These are phyloP conservation scores for Backusella sp. DNA, from an alignment of 192 early-diverging fungal genomes.

Conservation along the genomic window DNA sequence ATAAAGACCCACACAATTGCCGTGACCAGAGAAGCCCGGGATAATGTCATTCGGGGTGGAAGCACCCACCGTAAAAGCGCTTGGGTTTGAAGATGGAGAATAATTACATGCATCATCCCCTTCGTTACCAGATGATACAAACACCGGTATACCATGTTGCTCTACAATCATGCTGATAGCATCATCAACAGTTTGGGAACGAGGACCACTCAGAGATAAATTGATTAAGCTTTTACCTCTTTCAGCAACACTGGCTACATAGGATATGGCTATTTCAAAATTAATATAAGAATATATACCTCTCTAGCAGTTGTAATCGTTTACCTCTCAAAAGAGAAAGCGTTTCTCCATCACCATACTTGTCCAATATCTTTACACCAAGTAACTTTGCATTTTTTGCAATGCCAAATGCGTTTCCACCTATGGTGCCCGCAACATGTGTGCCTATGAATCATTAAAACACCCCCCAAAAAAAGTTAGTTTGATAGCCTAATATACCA, in stretches of 20 bases:
- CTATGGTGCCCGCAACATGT: constrained; percentile 28
- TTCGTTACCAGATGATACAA: constrained; percentile 61
- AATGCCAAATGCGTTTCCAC: constrained; percentile 54
- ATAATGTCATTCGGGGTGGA: constrained; percentile 36
- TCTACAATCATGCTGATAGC: constrained; percentile 28
- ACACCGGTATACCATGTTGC: constrained; percentile 42
- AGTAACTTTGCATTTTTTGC: constrained; percentile 60
- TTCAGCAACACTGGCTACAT: constrained; percentile 18
- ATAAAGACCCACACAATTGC: constrained; percentile 59
- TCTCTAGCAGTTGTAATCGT: background rate
- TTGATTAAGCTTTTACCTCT: constrained; percentile 52
- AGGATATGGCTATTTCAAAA: constrained; percentile 12
- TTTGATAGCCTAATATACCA: background rate
- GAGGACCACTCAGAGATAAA: constrained; percentile 58
- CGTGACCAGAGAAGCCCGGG: constrained; percentile 50
- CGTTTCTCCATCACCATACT: constrained; percentile 46
- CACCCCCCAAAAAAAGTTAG: background rate
- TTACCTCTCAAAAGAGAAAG: constrained; percentile 50
- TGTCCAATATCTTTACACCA: constrained; percentile 61
- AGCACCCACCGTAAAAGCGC: constrained; percentile 48
- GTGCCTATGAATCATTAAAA: constrained; percentile 9
- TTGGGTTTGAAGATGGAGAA: constrained; percentile 44
- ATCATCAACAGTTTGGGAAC: constrained; percentile 42
- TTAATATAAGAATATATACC: background rate
- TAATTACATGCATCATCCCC: constrained; percentile 52